phyloP scores from a whole-genome alignment of 306 rosid species.

The Comarum palustre region DNA sequence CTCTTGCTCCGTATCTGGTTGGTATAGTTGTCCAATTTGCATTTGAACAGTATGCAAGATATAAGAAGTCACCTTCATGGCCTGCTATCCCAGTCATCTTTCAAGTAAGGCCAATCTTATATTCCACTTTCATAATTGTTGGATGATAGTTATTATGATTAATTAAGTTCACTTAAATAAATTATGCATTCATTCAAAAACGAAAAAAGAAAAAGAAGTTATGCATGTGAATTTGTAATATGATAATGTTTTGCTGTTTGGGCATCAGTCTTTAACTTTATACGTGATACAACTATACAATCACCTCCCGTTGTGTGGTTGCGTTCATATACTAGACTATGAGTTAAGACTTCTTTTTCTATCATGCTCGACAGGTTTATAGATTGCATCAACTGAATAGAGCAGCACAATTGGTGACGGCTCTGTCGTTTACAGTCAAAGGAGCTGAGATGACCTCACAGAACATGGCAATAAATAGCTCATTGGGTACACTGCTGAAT shows the following conservation, averaged over 20 bases:
- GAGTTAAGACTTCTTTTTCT: background rate
- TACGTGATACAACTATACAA: background rate
- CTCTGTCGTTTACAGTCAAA: slow-evolving; percentile 84
- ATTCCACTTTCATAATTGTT: background rate
- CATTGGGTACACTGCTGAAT: slow-evolving; percentile 76
- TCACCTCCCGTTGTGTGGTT: background rate
- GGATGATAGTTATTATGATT: background rate
- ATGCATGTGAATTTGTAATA: background rate
- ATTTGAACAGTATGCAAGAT: slow-evolving; percentile 91
- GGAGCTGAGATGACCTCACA: slow-evolving; percentile 93
- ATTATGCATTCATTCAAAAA: background rate
- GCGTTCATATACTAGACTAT: background rate
- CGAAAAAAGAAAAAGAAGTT: background rate
- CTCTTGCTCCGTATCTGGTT: slow-evolving; percentile 93
- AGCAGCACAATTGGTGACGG: slow-evolving; percentile 97
- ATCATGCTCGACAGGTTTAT: slow-evolving; percentile 58
- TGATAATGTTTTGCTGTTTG: background rate
- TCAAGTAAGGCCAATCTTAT: slow-evolving; percentile 56
- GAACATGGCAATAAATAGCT: slow-evolving; percentile 86
- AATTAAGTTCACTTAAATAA: background rate
- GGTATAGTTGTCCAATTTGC: slow-evolving; percentile 96
- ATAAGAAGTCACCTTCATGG: slow-evolving; percentile 78
- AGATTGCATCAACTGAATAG: slow-evolving; percentile 94
- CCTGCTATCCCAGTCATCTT: slow-evolving; percentile 91
- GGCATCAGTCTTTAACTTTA: background rate